Evolutionary conservation across 495 filamentous ascomycete species (phyloP).

Genomic region (Penicillium desertorum): DNA sequence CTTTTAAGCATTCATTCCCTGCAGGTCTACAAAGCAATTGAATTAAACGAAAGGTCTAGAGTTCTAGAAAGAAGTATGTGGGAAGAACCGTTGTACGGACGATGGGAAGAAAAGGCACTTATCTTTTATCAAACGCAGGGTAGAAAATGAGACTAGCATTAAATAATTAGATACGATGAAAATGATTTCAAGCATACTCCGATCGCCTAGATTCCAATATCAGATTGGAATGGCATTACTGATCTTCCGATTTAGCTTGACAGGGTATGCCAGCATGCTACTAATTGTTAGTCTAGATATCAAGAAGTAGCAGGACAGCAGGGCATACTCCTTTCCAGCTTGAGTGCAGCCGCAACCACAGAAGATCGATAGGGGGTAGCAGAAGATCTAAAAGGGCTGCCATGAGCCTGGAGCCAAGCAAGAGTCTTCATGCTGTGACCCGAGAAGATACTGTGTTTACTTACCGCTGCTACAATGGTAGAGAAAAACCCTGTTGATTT

Average conservation of each 20-base stretch:
- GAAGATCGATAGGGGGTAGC: constrained; percentile 58
- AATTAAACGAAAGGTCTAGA: not conserved
- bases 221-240: constrained; percentile 56
- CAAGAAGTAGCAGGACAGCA: not conserved
- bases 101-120: not conserved
- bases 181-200: not conserved
- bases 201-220: constrained; percentile 11
- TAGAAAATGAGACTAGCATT: not conserved
- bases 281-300: constrained; percentile 11
- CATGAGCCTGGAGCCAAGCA: constrained; percentile 14
- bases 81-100: not conserved
- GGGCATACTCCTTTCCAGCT: constrained; percentile 54
- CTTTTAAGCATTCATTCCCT: not conserved
- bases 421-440: not conserved
- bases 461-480: constrained; percentile 53
- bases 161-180: not conserved
- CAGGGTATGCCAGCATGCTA: constrained; percentile 56
- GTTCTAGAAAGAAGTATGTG: not conserved
- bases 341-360: constrained; percentile 60
- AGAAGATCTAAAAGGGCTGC: constrained; percentile 45
- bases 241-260: constrained; percentile 54
- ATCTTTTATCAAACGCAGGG: not conserved
- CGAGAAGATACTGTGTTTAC: constrained; percentile 18
- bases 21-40: not conserved
- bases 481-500: constrained; percentile 39